Percentiles rank a stretch among this genome's conserved stretches.
Conservation (phyloP, 106 monocot genomes). For the Dendrobium nobile region DNA sequence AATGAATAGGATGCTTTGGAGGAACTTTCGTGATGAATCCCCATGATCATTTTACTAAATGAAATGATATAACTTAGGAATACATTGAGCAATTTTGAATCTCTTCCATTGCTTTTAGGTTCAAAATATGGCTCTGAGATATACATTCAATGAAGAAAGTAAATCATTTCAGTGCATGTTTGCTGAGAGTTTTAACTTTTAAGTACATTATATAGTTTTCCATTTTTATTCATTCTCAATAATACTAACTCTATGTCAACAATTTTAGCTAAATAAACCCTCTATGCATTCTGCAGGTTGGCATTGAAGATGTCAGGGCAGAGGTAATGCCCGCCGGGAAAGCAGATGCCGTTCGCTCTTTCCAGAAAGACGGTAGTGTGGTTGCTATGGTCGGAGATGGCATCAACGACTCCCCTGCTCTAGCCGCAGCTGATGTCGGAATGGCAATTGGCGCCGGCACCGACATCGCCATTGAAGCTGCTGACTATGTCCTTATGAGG, state of each 20-base stretch:
- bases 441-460: slow-evolving; percentile 96
- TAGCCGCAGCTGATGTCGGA: slow-evolving; percentile 82
- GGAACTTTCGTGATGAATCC: too few species aligned
- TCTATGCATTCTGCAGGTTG: slow-evolving; percentile 37
- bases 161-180: neutral
- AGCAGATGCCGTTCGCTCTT: slow-evolving; percentile 50
- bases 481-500: slow-evolving; percentile 84
- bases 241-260: neutral
- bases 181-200: too few species aligned
- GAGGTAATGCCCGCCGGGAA: slow-evolving; percentile 92
- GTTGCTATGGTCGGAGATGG: slow-evolving; percentile 98
- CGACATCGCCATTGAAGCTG: slow-evolving; percentile 88
- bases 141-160: neutral
- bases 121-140: neutral
- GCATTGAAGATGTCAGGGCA: slow-evolving; percentile 81
- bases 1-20: too few species aligned
- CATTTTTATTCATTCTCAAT: too few species aligned
- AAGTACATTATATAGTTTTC: too few species aligned
- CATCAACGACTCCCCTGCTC: slow-evolving; percentile 93
- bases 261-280: neutral
- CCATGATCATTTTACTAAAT: too few species aligned
- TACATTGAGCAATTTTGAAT: too few species aligned
- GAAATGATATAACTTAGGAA: too few species aligned
- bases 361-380: slow-evolving; percentile 54
- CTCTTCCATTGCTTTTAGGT: too few species aligned